phyloP scores from a whole-genome alignment of 768 basidiomycete genomes.

The Peribolospora baueri region DNA sequence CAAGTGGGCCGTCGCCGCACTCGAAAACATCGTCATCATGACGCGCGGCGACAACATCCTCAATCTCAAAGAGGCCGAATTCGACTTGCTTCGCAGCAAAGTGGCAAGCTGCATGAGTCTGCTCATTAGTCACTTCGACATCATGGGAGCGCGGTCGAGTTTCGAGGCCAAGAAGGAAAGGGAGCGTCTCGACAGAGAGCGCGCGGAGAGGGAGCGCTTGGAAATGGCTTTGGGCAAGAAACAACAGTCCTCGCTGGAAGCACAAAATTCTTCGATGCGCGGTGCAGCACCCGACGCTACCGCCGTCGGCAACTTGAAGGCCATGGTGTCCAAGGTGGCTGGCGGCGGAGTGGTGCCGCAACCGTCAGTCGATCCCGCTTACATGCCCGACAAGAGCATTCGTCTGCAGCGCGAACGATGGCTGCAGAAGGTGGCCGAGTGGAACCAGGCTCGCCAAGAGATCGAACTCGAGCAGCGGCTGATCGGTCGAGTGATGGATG shows the following conservation, averaged over 20 bases:
- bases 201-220: constrained; percentile 23
- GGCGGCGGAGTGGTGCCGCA: too few species aligned
- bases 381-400: constrained; percentile 28
- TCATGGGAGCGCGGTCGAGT: constrained; percentile 74
- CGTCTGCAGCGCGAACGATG: constrained; percentile 53
- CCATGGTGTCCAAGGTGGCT: too few species aligned
- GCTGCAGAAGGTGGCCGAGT: constrained; percentile 30
- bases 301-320: too few species aligned
- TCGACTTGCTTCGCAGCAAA: constrained; percentile 65
- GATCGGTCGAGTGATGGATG: constrained; percentile 76
- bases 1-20: constrained; percentile 89
- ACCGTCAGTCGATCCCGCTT: neutral
- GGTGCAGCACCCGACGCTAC: too few species aligned
- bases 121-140: constrained; percentile 93
- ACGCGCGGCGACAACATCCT: constrained; percentile 74
- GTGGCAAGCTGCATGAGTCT: constrained; percentile 91
- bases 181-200: constrained; percentile 45
- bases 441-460: constrained; percentile 41
- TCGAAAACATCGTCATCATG: constrained; percentile 72
- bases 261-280: too few species aligned
- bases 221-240: constrained; percentile 21
- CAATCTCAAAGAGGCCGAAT: constrained; percentile 65
- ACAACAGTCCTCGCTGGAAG: too few species aligned
- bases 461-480: constrained; percentile 45
- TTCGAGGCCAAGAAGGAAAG: constrained; percentile 72